Base-by-base conservation (phyloP, 2,329 filamentous ascomycete genomes). In the Cercospora zeina region DNA sequence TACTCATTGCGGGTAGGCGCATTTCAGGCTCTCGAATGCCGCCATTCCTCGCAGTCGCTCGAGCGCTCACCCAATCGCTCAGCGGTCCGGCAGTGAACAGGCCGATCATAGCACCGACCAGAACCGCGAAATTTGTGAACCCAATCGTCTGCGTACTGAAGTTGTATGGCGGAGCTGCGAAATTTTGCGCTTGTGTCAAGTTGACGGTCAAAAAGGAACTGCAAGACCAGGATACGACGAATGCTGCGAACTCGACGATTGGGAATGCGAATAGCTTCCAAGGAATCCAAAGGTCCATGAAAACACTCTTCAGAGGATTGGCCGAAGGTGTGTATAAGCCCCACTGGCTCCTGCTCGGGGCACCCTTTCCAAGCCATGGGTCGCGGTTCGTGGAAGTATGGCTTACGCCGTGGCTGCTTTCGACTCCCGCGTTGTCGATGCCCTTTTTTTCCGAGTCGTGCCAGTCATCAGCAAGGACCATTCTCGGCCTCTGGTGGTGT, bases 251-350 rank as follows among this genome's bases (percentile, higher is more conserved):
- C 65, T 87, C 81, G 45, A 88, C 82, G 61, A 88, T 87, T 0
- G 86, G 86, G 72, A 85, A 88, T 0, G 78, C 67, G 69, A 86
- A 82, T 0, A 88, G 76, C 67, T 87, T 85, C 81, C 83, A 86
- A 0, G 86, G 86, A 7, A 84, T 79, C 80, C 81, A 86, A 21
- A 88, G 77, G 66, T 85, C 83, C 31, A 80, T 72, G 1, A 83
- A 45, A 30, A 87, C 76, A 21, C 76, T 78, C 66, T 75, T 77
- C 65, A 76, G 74, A 0, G 78, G 77, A 53, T 82, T 76, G 1
- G 79, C 74, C 66, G 79, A 82, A 0, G 77, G 70, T 62, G 84
- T 81, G 71, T 78, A 84, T 3, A 85, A 60, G 27, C 74, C 75
- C 79, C 85, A 88, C 72, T 88, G 85, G 56, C 69, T 64, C 65